Base-by-base conservation (phyloP, 2,329 filamentous ascomycete genomes). In the Elsinoe necatrix region DNA sequence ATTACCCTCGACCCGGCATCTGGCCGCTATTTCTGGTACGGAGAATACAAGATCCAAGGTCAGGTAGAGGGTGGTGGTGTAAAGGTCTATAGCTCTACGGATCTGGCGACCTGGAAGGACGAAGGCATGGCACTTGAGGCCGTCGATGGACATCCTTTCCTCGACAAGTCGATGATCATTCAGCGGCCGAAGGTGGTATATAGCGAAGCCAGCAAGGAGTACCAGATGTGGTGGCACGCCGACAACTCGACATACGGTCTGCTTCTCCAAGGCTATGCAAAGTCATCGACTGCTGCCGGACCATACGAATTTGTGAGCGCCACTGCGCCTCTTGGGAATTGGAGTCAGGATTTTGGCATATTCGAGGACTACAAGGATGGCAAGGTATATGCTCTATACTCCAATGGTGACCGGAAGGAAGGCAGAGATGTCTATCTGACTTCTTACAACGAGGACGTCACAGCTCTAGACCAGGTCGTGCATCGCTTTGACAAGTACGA, bases 131-230 rank as follows among this genome's bases (percentile, higher is more conserved):
- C 81, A 1, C 67, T 84, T 73, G 77, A 75, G 52, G 77, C 81
- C 0, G 69, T 81, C 23, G 70, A 78, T 29, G 80, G 75, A 0
- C 77, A 83, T 58, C 72, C 75, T 0, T 79, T 78, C 60, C 79
- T 84, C 45, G 77, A 77, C 0, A 75, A 78, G 0, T 65, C 76
- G 2, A 77, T 75, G 61, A 79, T 84, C 43, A 84, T 84, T 25
- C 81, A 84, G 63, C 70, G 81, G 14, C 81, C 81, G 0, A 84
- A 84, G 61, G 81, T 84, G 1, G 74, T 80, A 1, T 83, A 80
- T 61, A 82, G 79, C 60, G 69, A 81, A 48, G 71, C 71, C 1
- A 74, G 76, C 0, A 69, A 73, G 2, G 73, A 82, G 62, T 84
- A 83, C 59, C 80, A 75, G 72, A 79, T 80, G 78, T 77, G 77